Evolutionary conservation across 1,284 basidiomycete species (phyloP).

Genomic region (Porodaedalea pini): DNA sequence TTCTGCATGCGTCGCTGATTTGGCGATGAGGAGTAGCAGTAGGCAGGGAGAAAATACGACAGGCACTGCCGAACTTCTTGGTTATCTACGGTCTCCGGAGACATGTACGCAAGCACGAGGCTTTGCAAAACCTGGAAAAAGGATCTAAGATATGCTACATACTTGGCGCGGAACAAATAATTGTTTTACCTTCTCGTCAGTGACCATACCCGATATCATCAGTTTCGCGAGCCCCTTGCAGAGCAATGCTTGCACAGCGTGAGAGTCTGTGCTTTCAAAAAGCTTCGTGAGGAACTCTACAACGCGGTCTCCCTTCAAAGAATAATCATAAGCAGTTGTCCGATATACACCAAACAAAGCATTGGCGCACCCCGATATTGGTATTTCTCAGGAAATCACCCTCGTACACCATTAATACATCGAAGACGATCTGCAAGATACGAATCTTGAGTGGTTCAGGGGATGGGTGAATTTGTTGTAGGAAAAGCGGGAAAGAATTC

Average conservation of each 20-base stretch:
- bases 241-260: slow-evolving; percentile 76
- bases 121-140: slow-evolving; percentile 16
- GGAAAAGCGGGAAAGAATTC: slow-evolving; percentile 87
- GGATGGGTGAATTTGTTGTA: slow-evolving; percentile 78
- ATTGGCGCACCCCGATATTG: slow-evolving; percentile 45
- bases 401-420: slow-evolving; percentile 88
- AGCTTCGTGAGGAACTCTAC: slow-evolving; percentile 74
- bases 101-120: slow-evolving; percentile 20
- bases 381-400: slow-evolving; percentile 64
- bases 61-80: slow-evolving; percentile 21
- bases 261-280: slow-evolving; percentile 71
- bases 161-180: neutral
- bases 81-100: slow-evolving; percentile 16
- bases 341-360: neutral
- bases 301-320: slow-evolving; percentile 61
- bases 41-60: slow-evolving; percentile 20
- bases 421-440: slow-evolving; percentile 86
- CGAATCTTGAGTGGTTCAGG: slow-evolving; percentile 78
- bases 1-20: slow-evolving; percentile 18
- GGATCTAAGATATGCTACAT: neutral
- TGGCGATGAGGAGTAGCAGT: slow-evolving; percentile 15
- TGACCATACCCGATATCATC: slow-evolving; percentile 80
- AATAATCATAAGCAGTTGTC: neutral
- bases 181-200: slow-evolving; percentile 61
- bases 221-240: slow-evolving; percentile 88